Evolutionary conservation across 345 rosid genomes (phyloP).

Genomic region (Trapa incisa): DNA sequence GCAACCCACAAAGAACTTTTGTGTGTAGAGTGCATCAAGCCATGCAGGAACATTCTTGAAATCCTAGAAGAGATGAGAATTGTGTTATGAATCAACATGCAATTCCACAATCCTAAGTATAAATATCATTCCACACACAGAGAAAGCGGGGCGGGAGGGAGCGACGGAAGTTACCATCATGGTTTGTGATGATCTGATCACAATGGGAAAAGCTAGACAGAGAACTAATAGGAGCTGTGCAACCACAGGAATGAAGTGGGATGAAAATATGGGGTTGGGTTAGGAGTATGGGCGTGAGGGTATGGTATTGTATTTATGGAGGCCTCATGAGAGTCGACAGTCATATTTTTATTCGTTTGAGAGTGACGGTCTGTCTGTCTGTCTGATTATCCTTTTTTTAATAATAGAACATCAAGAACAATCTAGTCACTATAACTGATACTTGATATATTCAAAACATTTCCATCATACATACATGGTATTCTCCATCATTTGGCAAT

Average conservation of each 20-base stretch:
- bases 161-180: neutral
- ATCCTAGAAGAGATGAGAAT: conserved; percentile 26
- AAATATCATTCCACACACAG: neutral
- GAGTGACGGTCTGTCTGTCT: neutral
- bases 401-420: too few species aligned
- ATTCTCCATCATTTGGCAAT: too few species aligned
- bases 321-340: conserved; percentile 28
- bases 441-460: too few species aligned
- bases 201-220: neutral
- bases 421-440: too few species aligned
- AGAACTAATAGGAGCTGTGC: neutral
- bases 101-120: too few species aligned
- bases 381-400: neutral
- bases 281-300: conserved; percentile 12
- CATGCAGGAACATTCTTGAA: conserved; percentile 69
- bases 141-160: too few species aligned
- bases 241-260: neutral
- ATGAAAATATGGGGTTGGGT: neutral
- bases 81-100: too few species aligned
- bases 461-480: too few species aligned
- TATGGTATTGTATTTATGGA: conserved; percentile 6
- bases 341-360: conserved; percentile 26
- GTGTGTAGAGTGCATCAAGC: conserved; percentile 75
- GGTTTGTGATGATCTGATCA: neutral
- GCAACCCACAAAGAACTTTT: conserved; percentile 76